Conservation (phyloP, 257 asterid genomes). For the Fraxinus quadrangulata region DNA sequence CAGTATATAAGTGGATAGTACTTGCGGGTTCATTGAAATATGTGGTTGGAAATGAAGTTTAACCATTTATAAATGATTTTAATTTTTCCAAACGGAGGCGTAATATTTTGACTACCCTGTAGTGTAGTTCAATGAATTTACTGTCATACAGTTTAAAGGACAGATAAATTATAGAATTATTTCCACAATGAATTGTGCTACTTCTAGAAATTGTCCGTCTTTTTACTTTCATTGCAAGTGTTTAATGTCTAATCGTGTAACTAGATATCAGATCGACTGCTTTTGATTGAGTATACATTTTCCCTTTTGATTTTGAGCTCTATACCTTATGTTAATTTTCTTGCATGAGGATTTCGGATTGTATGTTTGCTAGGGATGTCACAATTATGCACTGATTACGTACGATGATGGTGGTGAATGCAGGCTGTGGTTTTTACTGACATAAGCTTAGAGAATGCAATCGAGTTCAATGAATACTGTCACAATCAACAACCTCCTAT, state of each 20-base stretch:
- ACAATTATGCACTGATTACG: constrained; percentile 16
- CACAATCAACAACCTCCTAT: constrained; percentile 87
- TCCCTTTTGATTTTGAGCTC: background rate
- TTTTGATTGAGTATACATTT: background rate
- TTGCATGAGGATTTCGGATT: background rate
- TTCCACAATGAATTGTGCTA: background rate
- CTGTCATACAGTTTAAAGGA: background rate
- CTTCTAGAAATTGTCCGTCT: background rate
- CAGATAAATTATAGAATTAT: background rate
- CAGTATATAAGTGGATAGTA: no score
- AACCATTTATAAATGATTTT: no score
- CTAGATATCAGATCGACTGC: constrained; percentile 6
- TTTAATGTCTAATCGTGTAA: background rate
- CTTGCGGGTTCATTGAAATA: no score
- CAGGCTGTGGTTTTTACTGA: constrained; percentile 95
- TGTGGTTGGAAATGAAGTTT: no score
- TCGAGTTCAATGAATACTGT: constrained; percentile 78
- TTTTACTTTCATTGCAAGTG: background rate
- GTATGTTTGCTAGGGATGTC: constrained; percentile 2
- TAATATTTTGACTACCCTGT: background rate
- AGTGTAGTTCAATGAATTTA: background rate
- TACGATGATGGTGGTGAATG: constrained; percentile 22
- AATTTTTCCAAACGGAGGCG: no score
- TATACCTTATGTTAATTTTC: background rate
- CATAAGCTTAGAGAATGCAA: constrained; percentile 54